Evolutionary conservation across 1,284 basidiomycete species (phyloP).

Genomic region (Hemileia vastatrix): DNA sequence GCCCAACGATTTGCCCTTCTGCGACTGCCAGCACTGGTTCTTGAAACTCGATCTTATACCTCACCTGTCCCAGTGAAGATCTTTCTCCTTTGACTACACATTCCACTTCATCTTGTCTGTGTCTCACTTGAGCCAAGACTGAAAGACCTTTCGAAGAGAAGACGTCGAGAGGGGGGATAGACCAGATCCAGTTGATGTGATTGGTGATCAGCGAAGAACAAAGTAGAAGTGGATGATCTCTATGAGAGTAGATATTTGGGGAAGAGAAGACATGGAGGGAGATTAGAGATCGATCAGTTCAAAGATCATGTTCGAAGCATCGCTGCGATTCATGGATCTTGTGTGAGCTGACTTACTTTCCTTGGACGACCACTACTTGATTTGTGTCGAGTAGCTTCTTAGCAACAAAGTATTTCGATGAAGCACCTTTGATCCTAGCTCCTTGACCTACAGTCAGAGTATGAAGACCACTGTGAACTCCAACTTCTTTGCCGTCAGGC

Average conservation of each 20-base stretch:
- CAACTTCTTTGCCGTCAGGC: constrained; percentile 53
- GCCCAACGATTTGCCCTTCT: constrained; percentile 64
- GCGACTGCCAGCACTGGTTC: constrained; percentile 61
- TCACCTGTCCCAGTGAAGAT: neutral
- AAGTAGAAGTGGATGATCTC: constrained; percentile 59
- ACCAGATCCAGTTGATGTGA: constrained; percentile 68
- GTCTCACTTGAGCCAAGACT: constrained; percentile 59
- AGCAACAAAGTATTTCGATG: constrained; percentile 62
- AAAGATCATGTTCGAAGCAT: neutral
- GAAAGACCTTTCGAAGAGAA: constrained; percentile 49
- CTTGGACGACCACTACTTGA: constrained; percentile 63
- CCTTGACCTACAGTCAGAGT: constrained; percentile 74
- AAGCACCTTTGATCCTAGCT: constrained; percentile 58
- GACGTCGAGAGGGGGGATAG: constrained; percentile 53
- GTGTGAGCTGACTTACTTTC: constrained; percentile 55
- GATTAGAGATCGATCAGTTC: neutral
- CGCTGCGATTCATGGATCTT: neutral
- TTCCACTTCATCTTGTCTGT: constrained; percentile 46
- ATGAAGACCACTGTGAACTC: constrained; percentile 67
- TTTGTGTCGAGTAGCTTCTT: constrained; percentile 58
- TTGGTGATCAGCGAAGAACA: constrained; percentile 49
- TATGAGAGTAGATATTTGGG: constrained; percentile 31
- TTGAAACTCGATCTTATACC: constrained; percentile 48
- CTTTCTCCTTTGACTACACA: neutral
- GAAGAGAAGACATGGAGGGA: neutral